Conservation (phyloP, 1,284 basidiomycete genomes). For the Cryptococcus wingfieldii region DNA sequence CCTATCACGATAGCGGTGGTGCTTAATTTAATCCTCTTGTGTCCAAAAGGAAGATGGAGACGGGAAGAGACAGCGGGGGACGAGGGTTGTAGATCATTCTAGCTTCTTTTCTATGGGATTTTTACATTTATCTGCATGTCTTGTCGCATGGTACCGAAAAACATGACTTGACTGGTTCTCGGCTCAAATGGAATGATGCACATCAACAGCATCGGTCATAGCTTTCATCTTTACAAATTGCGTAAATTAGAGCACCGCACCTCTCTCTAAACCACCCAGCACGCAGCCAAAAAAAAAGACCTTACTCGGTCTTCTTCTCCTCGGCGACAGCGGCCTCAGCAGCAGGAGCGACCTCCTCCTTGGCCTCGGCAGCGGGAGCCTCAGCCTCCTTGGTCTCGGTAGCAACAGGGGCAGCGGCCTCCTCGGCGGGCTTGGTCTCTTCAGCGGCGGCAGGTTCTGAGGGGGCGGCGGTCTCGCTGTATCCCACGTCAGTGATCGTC, state of each 20-base stretch:
- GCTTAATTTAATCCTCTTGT: not conserved
- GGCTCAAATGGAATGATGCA: too few relatives aligned
- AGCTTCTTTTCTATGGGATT: not conserved
- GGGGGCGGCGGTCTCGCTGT: not conserved
- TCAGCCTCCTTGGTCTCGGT: not conserved
- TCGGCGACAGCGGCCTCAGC: not conserved
- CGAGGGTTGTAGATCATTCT: not conserved
- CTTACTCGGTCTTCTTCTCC: constrained; percentile 1
- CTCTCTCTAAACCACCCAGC: too few relatives aligned
- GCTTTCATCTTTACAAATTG: not conserved
- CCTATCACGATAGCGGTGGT: not conserved
- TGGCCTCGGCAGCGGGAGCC: not conserved
- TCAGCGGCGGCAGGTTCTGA: not conserved
- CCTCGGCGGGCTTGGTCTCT: constrained; percentile 1
- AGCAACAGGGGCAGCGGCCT: not conserved
- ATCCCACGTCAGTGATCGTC: not conserved
- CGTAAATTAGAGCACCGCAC: not conserved
- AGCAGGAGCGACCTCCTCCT: not conserved
- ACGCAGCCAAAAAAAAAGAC: too few relatives aligned
- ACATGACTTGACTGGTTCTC: too few relatives aligned
- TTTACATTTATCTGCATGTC: too few relatives aligned
- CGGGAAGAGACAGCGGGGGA: not conserved
- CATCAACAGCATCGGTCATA: too few relatives aligned
- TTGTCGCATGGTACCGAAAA: too few relatives aligned
- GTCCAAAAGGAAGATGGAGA: not conserved